Base-by-base conservation (phyloP, 306 rosid genomes). In the Arachis hypogaea region DNA sequence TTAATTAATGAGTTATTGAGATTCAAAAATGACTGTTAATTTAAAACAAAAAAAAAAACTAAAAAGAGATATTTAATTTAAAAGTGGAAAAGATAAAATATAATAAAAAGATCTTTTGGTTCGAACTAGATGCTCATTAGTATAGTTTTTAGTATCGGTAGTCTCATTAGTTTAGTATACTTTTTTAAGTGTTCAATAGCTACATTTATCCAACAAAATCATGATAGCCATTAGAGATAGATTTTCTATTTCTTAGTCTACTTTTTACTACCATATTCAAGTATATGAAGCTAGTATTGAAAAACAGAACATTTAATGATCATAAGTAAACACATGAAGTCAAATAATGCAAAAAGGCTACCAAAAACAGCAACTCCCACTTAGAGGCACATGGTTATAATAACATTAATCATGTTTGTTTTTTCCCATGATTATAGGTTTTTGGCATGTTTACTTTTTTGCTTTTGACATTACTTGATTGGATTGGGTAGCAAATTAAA, bases 361-460 rank as follows among this genome's bases (percentile, higher is more conserved):
- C 54, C 28, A 46, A 63, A 52, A 70, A 55, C 43, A 51, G 41
- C 51, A 46, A 43, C 7, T 22, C 29, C 59, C 47, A 54, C 76
- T 63, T 45, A 51, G 54, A 52, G 5, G 60, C 81, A 78, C 72
- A 71, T 45, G 72, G 60, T 71, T 69, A 78, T 73, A 33, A 79
- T 73, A 75, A 68, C 71, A 73, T 22, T 80, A 38, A 63, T 68
- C 44, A 62, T 74, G 75, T 59, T 59, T 59, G 77, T 68, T 62
- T 80, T 44, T 68, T 30, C 61, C 71, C 66, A 61, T 69, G 76
- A 77, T 69, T 28, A 12, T 71, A 45, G 63, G 68, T 66, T 79
- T 79, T 79, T 79, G 44, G 71, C 79, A 43, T 67, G 58, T 69
- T 74, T 63, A 42, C 68, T 80, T 59, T 80, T 78, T 68, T 74